Percentiles rank a stretch among this genome's conserved stretches.
phyloP scores from a whole-genome alignment of 371 early-diverging fungal species.

The Mucor plumbeus region DNA sequence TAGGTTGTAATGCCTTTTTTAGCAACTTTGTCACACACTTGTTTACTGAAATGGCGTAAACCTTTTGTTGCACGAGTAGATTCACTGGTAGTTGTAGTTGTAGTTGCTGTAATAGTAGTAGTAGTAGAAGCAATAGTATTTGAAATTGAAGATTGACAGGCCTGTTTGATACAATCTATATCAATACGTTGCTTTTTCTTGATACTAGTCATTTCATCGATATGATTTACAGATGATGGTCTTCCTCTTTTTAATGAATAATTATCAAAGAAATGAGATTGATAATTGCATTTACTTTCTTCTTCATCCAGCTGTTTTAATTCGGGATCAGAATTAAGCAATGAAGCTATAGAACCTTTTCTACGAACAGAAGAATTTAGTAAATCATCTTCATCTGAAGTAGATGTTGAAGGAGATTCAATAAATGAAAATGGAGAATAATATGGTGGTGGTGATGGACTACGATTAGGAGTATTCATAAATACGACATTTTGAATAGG shows the following conservation, averaged over 20 bases:
- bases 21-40: slow-evolving; percentile 71
- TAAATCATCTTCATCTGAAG: slow-evolving; percentile 23
- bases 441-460: slow-evolving; percentile 29
- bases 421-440: slow-evolving; percentile 21
- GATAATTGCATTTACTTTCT: slow-evolving; percentile 21
- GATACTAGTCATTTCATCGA: background rate
- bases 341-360: slow-evolving; percentile 52
- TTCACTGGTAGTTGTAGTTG: background rate
- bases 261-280: slow-evolving; percentile 24
- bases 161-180: slow-evolving; percentile 9
- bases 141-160: slow-evolving; percentile 22
- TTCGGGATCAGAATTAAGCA: slow-evolving; percentile 43
- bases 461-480: slow-evolving; percentile 23
- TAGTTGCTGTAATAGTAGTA: background rate
- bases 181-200: background rate
- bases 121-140: background rate
- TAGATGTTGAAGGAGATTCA: slow-evolving; percentile 22
- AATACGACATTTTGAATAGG: slow-evolving; percentile 37
- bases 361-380: slow-evolving; percentile 23
- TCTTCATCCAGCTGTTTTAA: slow-evolving; percentile 29
- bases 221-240: slow-evolving; percentile 11
- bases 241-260: slow-evolving; percentile 30
- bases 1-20: slow-evolving; percentile 67
- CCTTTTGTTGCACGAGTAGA: slow-evolving; percentile 49
- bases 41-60: slow-evolving; percentile 65